These are phyloP conservation scores for Colletotrichum paranaense DNA, from an alignment of 2,329 filamentous ascomycete genomes.

Conservation along the genomic window DNA sequence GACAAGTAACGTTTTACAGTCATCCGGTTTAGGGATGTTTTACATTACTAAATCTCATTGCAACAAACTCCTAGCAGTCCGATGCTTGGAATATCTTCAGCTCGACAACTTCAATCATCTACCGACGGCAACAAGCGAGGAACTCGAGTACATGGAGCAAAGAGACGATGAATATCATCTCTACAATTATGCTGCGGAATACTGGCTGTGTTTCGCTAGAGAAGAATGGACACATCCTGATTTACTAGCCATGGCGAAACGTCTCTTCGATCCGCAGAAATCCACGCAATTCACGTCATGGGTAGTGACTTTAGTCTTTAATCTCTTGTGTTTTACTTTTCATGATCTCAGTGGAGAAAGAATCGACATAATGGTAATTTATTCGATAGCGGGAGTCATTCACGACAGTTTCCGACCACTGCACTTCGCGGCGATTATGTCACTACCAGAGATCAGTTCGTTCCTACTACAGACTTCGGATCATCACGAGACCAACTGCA, in stretches of 20 bases:
- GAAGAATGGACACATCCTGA: background rate
- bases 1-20: background rate
- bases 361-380: no score
- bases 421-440: background rate
- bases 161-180: fast-evolving
- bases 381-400: background rate
- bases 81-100: background rate
- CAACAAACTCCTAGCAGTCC: background rate
- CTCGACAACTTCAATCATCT: background rate
- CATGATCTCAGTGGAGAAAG: no score
- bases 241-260: background rate
- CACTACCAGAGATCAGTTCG: background rate
- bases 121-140: background rate
- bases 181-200: fast-evolving
- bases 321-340: fast-evolving
- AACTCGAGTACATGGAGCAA: fast-evolving
- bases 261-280: background rate
- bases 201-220: background rate
- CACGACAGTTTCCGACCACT: background rate
- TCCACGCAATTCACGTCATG: background rate
- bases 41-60: background rate
- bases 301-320: background rate
- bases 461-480: background rate
- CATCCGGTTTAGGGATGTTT: background rate
- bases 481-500: background rate